Evolutionary conservation across 768 basidiomycete genomes (phyloP).

Genomic region (Solioccasus polychromus): DNA sequence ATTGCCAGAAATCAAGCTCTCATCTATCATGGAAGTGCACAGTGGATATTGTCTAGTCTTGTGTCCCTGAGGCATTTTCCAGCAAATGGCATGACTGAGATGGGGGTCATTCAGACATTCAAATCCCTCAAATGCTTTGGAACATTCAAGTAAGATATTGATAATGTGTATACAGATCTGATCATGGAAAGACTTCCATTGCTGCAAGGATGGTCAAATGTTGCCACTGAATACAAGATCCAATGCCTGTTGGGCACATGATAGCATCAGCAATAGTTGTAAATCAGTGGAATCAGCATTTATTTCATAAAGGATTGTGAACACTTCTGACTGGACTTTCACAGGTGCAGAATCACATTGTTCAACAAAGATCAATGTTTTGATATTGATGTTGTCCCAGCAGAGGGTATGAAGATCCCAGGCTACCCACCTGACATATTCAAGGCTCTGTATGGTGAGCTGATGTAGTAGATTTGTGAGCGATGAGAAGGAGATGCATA

Average conservation of each 20-base stretch:
- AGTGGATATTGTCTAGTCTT: background rate
- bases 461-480: background rate
- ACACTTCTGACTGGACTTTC: no score
- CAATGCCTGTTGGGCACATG: background rate
- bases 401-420: constrained; percentile 1
- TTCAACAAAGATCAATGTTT: constrained; percentile 31
- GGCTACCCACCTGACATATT: background rate
- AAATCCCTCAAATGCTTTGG: background rate
- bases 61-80: background rate
- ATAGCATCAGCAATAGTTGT: background rate
- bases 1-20: constrained; percentile 5
- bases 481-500: no score
- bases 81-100: no score
- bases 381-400: constrained; percentile 31
- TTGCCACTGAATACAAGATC: background rate
- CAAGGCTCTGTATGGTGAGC: background rate
- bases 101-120: no score
- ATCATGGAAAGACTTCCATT: background rate
- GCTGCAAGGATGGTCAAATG: background rate
- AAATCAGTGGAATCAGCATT: background rate
- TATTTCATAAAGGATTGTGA: no score
- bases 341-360: constrained; percentile 10
- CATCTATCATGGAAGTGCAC: constrained; percentile 2
- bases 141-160: background rate
- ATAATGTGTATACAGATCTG: background rate